Evolutionary conservation across 768 basidiomycete species (phyloP).

Genomic region (Lactarius hatsudake): DNA sequence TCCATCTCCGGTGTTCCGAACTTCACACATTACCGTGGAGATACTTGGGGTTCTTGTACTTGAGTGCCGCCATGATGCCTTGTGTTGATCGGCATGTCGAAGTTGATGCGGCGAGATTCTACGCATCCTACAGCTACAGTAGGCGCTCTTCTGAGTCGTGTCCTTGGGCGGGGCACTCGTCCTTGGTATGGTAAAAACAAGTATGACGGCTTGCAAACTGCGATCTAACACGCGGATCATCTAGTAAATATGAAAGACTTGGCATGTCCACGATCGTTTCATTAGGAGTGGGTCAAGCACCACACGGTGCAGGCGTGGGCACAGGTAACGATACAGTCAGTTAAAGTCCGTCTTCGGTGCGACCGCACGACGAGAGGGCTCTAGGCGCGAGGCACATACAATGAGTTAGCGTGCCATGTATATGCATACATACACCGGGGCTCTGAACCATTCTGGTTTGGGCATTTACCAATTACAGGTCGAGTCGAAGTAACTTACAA

Average conservation of each 20-base stretch:
- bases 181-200: not conserved
- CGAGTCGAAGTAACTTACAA: not conserved
- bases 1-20: too few species aligned
- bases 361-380: not conserved
- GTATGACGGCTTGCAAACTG: not conserved
- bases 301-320: not conserved
- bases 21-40: not conserved
- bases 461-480: not conserved
- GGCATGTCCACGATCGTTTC: not conserved
- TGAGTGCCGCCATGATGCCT: not conserved
- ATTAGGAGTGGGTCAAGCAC: not conserved
- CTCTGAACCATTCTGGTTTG: not conserved
- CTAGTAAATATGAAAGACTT: not conserved
- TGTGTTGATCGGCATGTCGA: not conserved
- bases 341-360: not conserved
- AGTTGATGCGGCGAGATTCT: not conserved
- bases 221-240: not conserved
- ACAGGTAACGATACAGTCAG: not conserved
- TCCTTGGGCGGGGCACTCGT: not conserved
- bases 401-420: not conserved
- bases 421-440: not conserved
- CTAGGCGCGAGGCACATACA: not conserved
- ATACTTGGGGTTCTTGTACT: not conserved
- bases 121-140: not conserved
- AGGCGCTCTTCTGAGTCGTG: not conserved